Conservation (phyloP, 208 protist genomes). For the Jaenimonas drosophilae region DNA sequence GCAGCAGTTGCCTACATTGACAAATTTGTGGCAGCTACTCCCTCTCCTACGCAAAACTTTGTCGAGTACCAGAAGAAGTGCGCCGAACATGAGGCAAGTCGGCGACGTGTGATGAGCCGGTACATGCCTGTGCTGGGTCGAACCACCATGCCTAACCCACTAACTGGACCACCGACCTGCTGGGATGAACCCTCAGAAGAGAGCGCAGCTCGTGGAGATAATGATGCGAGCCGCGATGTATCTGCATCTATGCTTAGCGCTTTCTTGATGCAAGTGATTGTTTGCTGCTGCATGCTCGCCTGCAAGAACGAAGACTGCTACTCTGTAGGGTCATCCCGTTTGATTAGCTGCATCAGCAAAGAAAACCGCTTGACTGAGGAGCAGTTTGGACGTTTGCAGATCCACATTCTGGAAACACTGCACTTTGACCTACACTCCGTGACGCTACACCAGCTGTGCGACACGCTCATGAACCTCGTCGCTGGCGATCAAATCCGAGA, state of each 20-base stretch:
- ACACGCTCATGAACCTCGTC: slow-evolving; percentile 35
- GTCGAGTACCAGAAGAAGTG: slow-evolving; percentile 3
- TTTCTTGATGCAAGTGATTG: slow-evolving; percentile 66
- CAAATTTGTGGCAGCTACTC: slow-evolving; percentile 35
- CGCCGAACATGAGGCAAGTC: not conserved
- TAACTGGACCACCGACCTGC: too few relatives aligned
- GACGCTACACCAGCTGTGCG: slow-evolving; percentile 35
- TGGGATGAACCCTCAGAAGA: too few relatives aligned
- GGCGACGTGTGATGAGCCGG: not conserved
- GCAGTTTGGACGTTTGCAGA: slow-evolving; percentile 47
- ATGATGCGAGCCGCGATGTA: too few relatives aligned
- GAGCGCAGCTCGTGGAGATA: too few relatives aligned
- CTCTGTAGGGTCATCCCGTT: slow-evolving; percentile 38
- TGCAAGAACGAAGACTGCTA: slow-evolving; percentile 72
- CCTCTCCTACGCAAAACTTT: slow-evolving; percentile 1
- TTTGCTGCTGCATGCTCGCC: slow-evolving; percentile 61
- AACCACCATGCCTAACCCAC: too few relatives aligned
- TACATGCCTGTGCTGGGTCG: not conserved
- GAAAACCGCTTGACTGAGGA: slow-evolving; percentile 20
- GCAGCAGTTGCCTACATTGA: slow-evolving; percentile 56
- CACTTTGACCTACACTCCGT: slow-evolving; percentile 14
- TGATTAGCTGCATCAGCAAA: slow-evolving; percentile 38
- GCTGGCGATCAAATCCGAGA: slow-evolving; percentile 18
- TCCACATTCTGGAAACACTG: slow-evolving; percentile 12
- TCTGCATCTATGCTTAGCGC: not conserved